Percentiles rank a stretch among this genome's conserved stretches.
These are phyloP conservation scores for Ceratocystis diversiconidia DNA, from an alignment of 2,329 filamentous ascomycete genomes.

Conservation along the genomic window DNA sequence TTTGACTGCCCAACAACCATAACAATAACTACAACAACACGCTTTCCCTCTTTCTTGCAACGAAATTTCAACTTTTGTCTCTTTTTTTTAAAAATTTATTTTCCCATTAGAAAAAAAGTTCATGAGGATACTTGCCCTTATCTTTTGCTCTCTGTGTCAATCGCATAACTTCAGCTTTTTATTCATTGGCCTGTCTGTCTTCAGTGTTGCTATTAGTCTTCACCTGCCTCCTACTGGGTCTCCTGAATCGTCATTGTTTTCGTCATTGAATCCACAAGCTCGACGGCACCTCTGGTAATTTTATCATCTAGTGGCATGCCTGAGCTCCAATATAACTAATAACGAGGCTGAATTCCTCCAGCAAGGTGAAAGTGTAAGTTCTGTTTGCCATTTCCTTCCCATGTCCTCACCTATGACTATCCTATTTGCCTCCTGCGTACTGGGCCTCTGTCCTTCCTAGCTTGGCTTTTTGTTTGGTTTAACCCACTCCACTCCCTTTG, in stretches of 20 bases:
- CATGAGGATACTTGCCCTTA: not conserved
- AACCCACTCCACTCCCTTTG: not conserved
- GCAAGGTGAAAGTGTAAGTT: slow-evolving; percentile 1
- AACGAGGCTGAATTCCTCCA: slow-evolving; percentile 8
- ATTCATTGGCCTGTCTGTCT: not conserved
- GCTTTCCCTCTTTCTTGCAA: not conserved
- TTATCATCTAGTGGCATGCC: slow-evolving; percentile 1
- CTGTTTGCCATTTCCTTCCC: not conserved
- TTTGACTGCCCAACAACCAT: slow-evolving; percentile 9
- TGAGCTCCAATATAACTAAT: not conserved
- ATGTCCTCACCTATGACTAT: not conserved
- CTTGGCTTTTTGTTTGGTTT: not conserved
- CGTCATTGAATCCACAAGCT: not conserved
- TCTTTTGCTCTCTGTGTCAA: not conserved
- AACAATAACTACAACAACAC: slow-evolving; percentile 6
- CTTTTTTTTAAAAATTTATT: not conserved
- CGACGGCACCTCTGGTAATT: not conserved
- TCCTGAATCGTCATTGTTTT: not conserved
- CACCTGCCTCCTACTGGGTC: not conserved
- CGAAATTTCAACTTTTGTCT: not conserved
- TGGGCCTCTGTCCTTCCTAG: not conserved
- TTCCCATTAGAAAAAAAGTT: not conserved
- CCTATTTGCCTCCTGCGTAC: not conserved
- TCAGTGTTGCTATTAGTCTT: not conserved
- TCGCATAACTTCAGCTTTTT: not conserved